Conservation (phyloP, 352 stramenopile genomes). For the Phytophthora macrochlamydospora region DNA sequence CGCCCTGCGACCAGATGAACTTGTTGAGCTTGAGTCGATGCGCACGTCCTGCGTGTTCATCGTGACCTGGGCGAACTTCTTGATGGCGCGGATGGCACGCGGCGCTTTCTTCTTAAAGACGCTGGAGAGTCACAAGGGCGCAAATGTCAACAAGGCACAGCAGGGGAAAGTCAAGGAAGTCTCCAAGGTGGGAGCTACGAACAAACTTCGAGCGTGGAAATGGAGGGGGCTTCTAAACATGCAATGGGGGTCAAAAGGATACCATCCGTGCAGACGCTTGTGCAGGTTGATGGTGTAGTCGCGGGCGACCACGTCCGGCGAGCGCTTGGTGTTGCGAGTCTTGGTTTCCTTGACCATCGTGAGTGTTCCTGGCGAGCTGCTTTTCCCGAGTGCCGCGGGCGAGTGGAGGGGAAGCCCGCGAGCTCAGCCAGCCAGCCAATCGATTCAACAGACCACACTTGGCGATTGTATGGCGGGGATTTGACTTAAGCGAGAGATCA, state of each 20-base stretch:
- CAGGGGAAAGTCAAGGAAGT: conserved; percentile 81
- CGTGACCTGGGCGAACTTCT: conserved; percentile 96
- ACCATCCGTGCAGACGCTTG: conserved; percentile 95
- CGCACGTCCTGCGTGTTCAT: conserved; percentile 98
- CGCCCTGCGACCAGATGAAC: conserved; percentile 97
- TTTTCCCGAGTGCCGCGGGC: conserved; percentile 37
- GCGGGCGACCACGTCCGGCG: conserved; percentile 94
- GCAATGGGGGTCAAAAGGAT: conserved; percentile 74
- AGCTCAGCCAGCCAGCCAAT: conserved; percentile 31
- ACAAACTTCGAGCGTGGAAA: conserved; percentile 25
- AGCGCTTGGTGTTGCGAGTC: conserved; percentile 86
- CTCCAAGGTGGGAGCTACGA: conserved; percentile 88
- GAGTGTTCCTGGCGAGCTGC: conserved; percentile 52
- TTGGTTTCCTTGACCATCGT: conserved; percentile 90
- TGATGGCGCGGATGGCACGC: conserved; percentile 97
- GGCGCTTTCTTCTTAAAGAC: conserved; percentile 99
- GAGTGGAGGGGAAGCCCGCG: conserved; percentile 7
- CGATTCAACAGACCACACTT: conserved; percentile 14
- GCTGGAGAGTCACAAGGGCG: conserved; percentile 43
- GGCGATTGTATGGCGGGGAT: conserved; percentile 20
- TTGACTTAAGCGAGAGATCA: background rate
- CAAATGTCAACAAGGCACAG: conserved; percentile 18
- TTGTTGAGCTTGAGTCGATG: conserved; percentile 97
- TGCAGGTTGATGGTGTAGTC: conserved; percentile 99
- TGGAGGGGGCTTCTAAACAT: conserved; percentile 25